Evolutionary conservation across 148 eudicot genomes (phyloP).

Genomic region (Simmondsia chinensis): DNA sequence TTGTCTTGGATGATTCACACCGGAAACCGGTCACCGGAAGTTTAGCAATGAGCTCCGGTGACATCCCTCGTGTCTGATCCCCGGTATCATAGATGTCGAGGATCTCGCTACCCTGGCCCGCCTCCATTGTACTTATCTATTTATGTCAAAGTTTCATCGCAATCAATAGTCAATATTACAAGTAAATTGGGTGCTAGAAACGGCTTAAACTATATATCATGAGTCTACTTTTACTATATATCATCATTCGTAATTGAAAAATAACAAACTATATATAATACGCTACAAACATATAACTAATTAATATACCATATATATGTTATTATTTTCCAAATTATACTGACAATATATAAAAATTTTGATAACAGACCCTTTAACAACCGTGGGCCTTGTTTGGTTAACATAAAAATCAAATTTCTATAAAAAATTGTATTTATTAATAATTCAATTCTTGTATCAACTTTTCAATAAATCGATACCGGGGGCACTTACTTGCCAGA

Average conservation of each 20-base stretch:
- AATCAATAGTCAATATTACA: not conserved
- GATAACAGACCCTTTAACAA: too few relatives aligned
- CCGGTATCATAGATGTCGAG: conserved; percentile 21
- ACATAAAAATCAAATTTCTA: too few relatives aligned
- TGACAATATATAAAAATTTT: too few relatives aligned
- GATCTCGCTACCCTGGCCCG: conserved; percentile 3
- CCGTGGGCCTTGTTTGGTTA: too few relatives aligned
- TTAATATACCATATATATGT: too few relatives aligned
- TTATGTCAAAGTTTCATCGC: not conserved
- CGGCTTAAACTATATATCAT: too few relatives aligned
- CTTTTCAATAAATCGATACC: not conserved
- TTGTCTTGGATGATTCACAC: conserved; percentile 3
- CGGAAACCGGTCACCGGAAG: conserved; percentile 17
- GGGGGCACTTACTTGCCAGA: conserved; percentile 30
- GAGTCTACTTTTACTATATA: too few relatives aligned
- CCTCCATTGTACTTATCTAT: conserved; percentile 23
- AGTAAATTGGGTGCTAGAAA: too few relatives aligned
- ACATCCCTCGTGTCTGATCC: conserved; percentile 25
- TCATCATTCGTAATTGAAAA: not conserved
- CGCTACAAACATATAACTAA: too few relatives aligned
- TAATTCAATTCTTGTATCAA: too few relatives aligned
- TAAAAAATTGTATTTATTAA: too few relatives aligned
- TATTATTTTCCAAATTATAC: too few relatives aligned
- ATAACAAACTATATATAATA: not conserved
- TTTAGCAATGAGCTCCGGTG: conserved; percentile 13